These are phyloP conservation scores for Rubroshorea leprosula DNA, from an alignment of 345 rosid species.

Conservation along the genomic window DNA sequence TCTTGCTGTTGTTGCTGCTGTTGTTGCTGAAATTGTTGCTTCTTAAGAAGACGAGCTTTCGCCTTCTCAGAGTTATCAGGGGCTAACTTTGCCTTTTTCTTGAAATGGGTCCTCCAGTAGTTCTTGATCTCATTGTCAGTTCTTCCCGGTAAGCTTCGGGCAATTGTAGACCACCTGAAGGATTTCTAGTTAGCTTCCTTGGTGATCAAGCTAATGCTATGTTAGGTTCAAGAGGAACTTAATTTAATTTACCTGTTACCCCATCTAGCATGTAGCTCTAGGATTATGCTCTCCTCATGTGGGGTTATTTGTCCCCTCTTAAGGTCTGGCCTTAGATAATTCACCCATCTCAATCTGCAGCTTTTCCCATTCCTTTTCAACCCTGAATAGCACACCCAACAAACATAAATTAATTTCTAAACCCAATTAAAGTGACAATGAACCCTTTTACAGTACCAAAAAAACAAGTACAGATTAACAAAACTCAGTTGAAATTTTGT, in stretches of 20 bases:
- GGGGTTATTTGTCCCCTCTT: conserved; percentile 92
- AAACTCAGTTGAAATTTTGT: not conserved
- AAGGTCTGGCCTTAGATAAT: conserved; percentile 87
- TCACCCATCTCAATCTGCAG: conserved; percentile 93
- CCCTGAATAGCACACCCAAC: conserved; percentile 33
- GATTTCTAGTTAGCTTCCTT: too few species aligned
- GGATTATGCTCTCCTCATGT: conserved; percentile 75
- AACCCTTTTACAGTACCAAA: too few species aligned
- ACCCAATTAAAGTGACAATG: not conserved
- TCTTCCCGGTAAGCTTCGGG: conserved; percentile 88
- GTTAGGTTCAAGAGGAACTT: too few species aligned
- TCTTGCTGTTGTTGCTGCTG: conserved; percentile 35
- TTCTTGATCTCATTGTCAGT: conserved; percentile 92
- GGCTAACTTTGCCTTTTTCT: conserved; percentile 59
- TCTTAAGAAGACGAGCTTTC: conserved; percentile 47
- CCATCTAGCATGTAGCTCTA: conserved; percentile 88
- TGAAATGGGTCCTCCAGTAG: conserved; percentile 95
- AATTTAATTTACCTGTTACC: conserved; percentile 84
- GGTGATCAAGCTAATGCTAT: too few species aligned
- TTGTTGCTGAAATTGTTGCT: conserved; percentile 69
- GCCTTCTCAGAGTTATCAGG: conserved; percentile 43
- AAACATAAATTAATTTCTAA: too few species aligned
- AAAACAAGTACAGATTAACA: not conserved
- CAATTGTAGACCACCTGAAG: conserved; percentile 87
- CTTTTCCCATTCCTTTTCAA: conserved; percentile 91